Evolutionary conservation across 2,329 filamentous ascomycete genomes (phyloP).

Genomic region (Bipolaris bicolor): DNA sequence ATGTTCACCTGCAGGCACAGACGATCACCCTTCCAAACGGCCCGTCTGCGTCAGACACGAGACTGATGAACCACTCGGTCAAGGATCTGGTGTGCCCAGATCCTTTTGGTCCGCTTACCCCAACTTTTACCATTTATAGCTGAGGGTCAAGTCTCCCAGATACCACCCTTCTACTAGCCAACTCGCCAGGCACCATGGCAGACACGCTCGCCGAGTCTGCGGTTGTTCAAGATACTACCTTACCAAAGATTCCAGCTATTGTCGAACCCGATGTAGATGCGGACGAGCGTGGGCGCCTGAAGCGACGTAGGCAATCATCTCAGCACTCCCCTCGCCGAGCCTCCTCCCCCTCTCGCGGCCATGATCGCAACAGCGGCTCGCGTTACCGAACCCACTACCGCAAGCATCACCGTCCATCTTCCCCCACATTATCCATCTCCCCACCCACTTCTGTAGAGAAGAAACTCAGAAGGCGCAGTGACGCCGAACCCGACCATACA

Average conservation of each 20-base stretch:
- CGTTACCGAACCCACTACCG: conserved; percentile 41
- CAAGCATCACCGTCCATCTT: conserved; percentile 39
- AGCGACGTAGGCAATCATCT: conserved; percentile 39
- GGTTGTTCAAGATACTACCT: conserved; percentile 38
- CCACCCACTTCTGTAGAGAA: conserved; percentile 28
- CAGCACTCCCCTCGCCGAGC: conserved; percentile 38
- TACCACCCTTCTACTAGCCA: conserved; percentile 1
- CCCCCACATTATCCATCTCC: conserved; percentile 32
- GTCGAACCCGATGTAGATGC: conserved; percentile 45
- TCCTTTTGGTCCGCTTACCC: background rate
- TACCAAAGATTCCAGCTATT: conserved; percentile 50
- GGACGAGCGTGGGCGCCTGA: conserved; percentile 43
- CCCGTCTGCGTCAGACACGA: conserved; percentile 21
- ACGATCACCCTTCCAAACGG: conserved; percentile 25
- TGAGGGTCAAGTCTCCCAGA: conserved; percentile 10
- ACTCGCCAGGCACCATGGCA: conserved; percentile 8
- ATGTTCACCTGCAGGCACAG: conserved; percentile 23
- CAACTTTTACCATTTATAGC: conserved; percentile 14
- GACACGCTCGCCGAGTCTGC: conserved; percentile 3
- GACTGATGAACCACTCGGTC: conserved; percentile 30
- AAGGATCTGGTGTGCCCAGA: conserved; percentile 10
- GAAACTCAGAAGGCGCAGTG: conserved; percentile 41
- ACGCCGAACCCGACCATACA: conserved; percentile 46
- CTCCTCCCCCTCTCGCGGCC: conserved; percentile 42
- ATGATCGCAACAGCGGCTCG: conserved; percentile 41